phyloP scores from a whole-genome alignment of 1,139 yeast genomes.

The Kluyveromyces sp. region DNA sequence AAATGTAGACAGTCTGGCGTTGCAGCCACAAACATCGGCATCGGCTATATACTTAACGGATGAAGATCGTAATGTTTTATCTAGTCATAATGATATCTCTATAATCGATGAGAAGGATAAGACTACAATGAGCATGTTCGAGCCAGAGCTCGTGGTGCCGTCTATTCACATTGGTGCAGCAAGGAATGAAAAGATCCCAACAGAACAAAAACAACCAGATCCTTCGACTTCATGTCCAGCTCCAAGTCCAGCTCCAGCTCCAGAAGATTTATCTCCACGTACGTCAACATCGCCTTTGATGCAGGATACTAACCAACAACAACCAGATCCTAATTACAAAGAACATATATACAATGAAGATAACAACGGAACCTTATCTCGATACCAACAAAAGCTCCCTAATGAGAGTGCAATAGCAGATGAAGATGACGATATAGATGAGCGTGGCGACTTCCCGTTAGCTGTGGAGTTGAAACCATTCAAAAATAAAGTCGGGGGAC shows the following conservation, averaged over 20 bases:
- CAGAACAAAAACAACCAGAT: neutral
- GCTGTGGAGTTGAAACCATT: slow-evolving; percentile 85
- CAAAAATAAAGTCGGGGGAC: slow-evolving; percentile 94
- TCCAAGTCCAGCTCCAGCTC: slow-evolving; percentile 8
- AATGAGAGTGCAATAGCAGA: slow-evolving; percentile 7
- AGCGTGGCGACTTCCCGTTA: slow-evolving; percentile 43
- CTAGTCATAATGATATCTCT: slow-evolving; percentile 1
- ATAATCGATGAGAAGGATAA: slow-evolving; percentile 1
- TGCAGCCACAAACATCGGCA: neutral
- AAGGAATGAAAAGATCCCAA: neutral
- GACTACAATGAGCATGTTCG: neutral
- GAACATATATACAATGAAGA: too few species aligned
- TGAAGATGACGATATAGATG: slow-evolving; percentile 18
- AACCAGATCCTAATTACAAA: too few species aligned
- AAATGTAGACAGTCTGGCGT: neutral
- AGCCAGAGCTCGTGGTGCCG: neutral
- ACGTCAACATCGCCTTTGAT: too few species aligned
- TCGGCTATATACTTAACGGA: slow-evolving; percentile 2
- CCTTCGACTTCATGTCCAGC: neutral
- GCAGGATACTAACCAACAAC: too few species aligned
- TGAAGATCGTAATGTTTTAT: slow-evolving; percentile 1
- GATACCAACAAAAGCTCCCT: neutral
- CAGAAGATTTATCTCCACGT: neutral
- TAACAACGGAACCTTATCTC: too few species aligned
- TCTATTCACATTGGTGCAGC: slow-evolving; percentile 1